A percentile compares a stretch with the other conserved stretches of the same genome.
phyloP scores from a whole-genome alignment of 768 basidiomycete species.

The Pulveroboletus sp. region DNA sequence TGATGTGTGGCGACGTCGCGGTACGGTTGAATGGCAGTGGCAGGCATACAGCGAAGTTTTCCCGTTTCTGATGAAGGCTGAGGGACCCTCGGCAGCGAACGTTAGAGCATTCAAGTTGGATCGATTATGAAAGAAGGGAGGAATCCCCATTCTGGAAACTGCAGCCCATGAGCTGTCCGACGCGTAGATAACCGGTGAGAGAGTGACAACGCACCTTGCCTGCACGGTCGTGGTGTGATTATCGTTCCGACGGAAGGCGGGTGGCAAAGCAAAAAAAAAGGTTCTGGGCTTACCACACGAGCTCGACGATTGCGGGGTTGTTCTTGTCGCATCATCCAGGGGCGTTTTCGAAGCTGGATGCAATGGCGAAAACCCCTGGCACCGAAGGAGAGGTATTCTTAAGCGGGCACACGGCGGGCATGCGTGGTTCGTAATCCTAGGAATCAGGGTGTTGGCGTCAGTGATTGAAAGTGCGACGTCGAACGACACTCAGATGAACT shows the following conservation, averaged over 20 bases:
- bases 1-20: background rate
- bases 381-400: conserved; percentile 1
- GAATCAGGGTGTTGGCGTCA: background rate
- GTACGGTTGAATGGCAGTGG: background rate
- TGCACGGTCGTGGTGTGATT: background rate
- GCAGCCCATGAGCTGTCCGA: background rate
- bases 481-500: background rate
- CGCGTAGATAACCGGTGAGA: background rate
- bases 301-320: background rate
- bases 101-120: background rate
- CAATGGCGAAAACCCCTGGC: conserved; percentile 1
- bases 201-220: background rate
- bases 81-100: background rate
- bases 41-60: background rate
- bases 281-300: background rate
- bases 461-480: background rate
- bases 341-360: conserved; percentile 4
- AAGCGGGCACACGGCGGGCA: conserved; percentile 10
- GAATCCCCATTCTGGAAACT: conserved; percentile 2
- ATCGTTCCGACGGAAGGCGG: conserved; percentile 17
- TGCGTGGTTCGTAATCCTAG: background rate
- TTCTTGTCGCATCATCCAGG: conserved; percentile 1
- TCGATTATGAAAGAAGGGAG: background rate
- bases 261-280: background rate
- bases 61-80: background rate